These are phyloP conservation scores for Gynostemma pentaphyllum DNA, from an alignment of 306 rosid genomes.

Conservation along the genomic window DNA sequence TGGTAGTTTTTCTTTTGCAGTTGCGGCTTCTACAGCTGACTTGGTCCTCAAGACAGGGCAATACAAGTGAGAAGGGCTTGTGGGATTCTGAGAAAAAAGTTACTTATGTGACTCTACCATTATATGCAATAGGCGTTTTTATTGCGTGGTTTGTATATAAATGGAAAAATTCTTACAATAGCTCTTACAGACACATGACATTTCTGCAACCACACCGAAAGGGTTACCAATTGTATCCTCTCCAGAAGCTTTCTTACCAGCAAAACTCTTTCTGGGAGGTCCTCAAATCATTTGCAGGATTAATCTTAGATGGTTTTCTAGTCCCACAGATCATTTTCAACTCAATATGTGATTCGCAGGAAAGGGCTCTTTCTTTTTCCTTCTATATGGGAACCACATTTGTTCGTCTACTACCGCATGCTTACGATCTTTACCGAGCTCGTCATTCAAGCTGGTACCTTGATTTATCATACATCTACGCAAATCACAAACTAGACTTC, in stretches of 20 bases:
- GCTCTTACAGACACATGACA: slow-evolving; percentile 14
- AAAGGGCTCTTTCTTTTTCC: slow-evolving; percentile 31
- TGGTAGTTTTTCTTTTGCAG: slow-evolving; percentile 74
- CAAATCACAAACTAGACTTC: slow-evolving; percentile 57
- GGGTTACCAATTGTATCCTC: slow-evolving; percentile 11
- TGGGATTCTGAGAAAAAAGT: slow-evolving; percentile 64
- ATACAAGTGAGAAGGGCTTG: slow-evolving; percentile 25
- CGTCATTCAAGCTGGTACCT: slow-evolving; percentile 45
- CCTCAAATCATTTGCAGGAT: slow-evolving; percentile 55
- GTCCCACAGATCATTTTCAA: slow-evolving; percentile 68
- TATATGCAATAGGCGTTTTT: slow-evolving; percentile 50
- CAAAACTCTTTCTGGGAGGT: slow-evolving; percentile 49
- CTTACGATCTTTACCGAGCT: slow-evolving; percentile 75
- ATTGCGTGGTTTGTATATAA: slow-evolving; percentile 37
- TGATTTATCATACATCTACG: slow-evolving; percentile 54
- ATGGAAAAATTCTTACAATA: slow-evolving; percentile 29
- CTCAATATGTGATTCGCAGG: slow-evolving; percentile 35
- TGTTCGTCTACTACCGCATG: slow-evolving; percentile 75
- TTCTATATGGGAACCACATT: slow-evolving; percentile 61
- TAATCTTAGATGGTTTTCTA: slow-evolving; percentile 66
- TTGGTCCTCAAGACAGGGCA: slow-evolving; percentile 58
- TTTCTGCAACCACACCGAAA: slow-evolving; percentile 30
- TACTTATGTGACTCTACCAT: slow-evolving; percentile 41
- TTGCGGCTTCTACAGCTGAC: slow-evolving; percentile 65
- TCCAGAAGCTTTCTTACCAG: slow-evolving; percentile 11